Conservation (phyloP, 169 alveolate genomes). For the Eimeria falciformis region DNA sequence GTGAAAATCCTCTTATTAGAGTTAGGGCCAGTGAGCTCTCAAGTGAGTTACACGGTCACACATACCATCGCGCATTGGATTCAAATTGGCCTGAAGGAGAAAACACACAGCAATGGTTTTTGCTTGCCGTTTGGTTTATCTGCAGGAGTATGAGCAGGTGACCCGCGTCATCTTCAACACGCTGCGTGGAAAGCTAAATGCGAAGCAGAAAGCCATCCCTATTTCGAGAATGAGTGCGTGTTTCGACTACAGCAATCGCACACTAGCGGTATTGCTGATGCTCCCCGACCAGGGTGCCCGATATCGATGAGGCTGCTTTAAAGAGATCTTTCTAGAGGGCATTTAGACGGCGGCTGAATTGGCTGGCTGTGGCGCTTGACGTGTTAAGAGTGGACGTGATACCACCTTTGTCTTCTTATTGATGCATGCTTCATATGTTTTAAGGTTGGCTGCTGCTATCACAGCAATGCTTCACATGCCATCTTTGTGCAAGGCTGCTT, state of each 20-base stretch:
- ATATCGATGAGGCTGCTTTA: too few relatives aligned
- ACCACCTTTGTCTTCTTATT: too few relatives aligned
- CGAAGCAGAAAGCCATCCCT: slow-evolving; percentile 69
- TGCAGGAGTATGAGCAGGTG: slow-evolving; percentile 76
- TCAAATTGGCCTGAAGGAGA: background rate
- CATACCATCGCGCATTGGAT: background rate
- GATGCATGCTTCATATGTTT: too few relatives aligned
- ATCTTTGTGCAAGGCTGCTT: slow-evolving; percentile 2
- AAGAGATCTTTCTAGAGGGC: too few relatives aligned
- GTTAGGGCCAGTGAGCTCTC: slow-evolving; percentile 68
- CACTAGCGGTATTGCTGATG: too few relatives aligned
- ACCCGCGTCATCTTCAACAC: slow-evolving; percentile 72
- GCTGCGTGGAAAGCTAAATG: slow-evolving; percentile 72
- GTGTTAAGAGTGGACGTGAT: too few relatives aligned
- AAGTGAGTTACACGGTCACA: slow-evolving; percentile 20
- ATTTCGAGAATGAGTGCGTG: slow-evolving; percentile 41
- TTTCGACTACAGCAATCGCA: too few relatives aligned
- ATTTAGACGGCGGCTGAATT: too few relatives aligned
- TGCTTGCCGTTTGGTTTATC: background rate
- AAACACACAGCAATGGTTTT: background rate
- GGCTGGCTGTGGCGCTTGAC: too few relatives aligned
- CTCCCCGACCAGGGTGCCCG: too few relatives aligned
- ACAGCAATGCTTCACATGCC: too few relatives aligned
- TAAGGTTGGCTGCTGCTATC: too few relatives aligned
- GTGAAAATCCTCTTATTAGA: slow-evolving; percentile 65